Evolutionary conservation across 768 basidiomycete species (phyloP), one percentile per base, ranked within the genome.

Genomic region (Lepiota subincarnata): DNA sequence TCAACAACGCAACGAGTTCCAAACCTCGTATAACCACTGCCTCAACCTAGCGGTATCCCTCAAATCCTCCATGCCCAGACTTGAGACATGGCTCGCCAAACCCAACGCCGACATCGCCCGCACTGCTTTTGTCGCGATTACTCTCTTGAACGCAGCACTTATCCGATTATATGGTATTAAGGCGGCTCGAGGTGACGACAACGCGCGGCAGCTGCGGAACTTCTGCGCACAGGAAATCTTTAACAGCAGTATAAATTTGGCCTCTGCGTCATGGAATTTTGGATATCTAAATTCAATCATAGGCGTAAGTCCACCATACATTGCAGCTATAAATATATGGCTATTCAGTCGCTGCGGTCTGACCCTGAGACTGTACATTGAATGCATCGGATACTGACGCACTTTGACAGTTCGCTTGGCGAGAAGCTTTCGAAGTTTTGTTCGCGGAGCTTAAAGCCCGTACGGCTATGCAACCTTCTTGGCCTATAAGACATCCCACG

Each of bases 251-350:
- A 47, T 51, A 8, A 31, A 24, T 6, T 31, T 51, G 5, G 39
- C 42, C 13, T 35, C 19, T 38, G 36, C 44, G 3, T 46, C 44
- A 1, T 50, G 55, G 48, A 50, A 50, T 20, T 39, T 56, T 8
- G 55, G 55, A 14, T 45, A 39, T 19, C 26, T 56, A 2, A 51
- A 56, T 24, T 42, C 50, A 28, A 46, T 56, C 19, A 46, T 56
- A 26, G 50, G 41, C 12, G 55, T 34, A 34, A 19, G 16, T 50
- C 22, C 22, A 13, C 6, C 39, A 31, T 4, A 31, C 31, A 4
- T 6, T 3, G 31, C 31, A 31, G 31, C 8, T 31, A 1, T 31
- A 31, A 31, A 31, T 31, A 31, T 31, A 31, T n/a, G n/a, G 31
- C 10, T 7, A 31, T 31, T 31, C 31, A 8, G 8, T 31, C 8